A percentile compares a stretch with the other conserved stretches of the same genome.
Conservation (phyloP, 2,329 filamentous ascomycete genomes). For the Neoarthrinium moseri region DNA sequence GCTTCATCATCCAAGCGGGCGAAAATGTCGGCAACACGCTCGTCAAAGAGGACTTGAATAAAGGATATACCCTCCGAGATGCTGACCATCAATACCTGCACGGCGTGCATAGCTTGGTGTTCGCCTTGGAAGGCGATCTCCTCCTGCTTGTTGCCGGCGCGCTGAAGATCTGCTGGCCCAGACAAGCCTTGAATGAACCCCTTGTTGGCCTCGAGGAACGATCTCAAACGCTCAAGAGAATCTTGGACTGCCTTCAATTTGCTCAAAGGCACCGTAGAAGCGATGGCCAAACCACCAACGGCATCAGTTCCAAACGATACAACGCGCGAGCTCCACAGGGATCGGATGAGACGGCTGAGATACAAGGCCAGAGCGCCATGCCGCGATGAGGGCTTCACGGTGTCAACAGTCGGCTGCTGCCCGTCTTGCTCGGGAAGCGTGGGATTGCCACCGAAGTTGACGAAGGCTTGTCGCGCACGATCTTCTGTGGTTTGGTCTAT, state of each 20-base stretch:
- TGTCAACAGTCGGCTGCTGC: constrained; percentile 71
- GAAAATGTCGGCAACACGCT: constrained; percentile 86
- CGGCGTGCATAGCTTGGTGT: constrained; percentile 84
- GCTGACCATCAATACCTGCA: constrained; percentile 82
- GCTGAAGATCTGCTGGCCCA: constrained; percentile 82
- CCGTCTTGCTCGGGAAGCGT: constrained; percentile 77
- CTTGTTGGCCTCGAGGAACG: constrained; percentile 85
- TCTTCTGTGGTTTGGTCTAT: constrained; percentile 86
- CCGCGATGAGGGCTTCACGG: constrained; percentile 81
- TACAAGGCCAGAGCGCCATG: constrained; percentile 89
- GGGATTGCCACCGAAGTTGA: constrained; percentile 88
- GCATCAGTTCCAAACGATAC: constrained; percentile 53
- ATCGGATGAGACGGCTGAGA: constrained; percentile 81
- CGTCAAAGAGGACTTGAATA: constrained; percentile 90
- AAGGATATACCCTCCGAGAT: constrained; percentile 98
- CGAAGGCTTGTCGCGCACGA: constrained; percentile 80
- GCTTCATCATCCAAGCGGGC: constrained; percentile 69
- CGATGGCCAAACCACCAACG: constrained; percentile 61
- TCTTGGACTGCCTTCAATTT: constrained; percentile 80
- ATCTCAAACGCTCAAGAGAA: constrained; percentile 73
- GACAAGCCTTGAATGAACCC: constrained; percentile 90
- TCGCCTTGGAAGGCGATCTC: constrained; percentile 91
- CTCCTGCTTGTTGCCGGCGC: constrained; percentile 79
- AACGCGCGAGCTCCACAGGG: constrained; percentile 81
- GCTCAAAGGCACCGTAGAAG: constrained; percentile 61